Base-by-base conservation (phyloP, 331 rosid genomes). In the Rhamnella rubrinervis region DNA sequence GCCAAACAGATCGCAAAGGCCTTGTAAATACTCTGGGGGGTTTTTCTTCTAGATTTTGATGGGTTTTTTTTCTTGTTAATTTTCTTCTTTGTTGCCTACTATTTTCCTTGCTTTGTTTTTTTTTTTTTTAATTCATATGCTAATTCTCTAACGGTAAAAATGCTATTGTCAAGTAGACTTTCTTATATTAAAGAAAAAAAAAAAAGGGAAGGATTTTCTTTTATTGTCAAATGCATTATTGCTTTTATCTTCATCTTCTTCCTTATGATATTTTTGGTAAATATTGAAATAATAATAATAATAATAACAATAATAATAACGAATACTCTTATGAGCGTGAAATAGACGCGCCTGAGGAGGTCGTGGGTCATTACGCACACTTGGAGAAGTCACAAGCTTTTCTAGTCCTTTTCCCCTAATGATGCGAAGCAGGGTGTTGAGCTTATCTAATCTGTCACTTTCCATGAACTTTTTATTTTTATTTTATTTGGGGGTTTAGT, bases 401-500 rank as follows among this genome's bases (percentile, higher is more conserved):
- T 65, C 4, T 31, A 13, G 26, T 4, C 49, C 11, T 21, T 26
- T 26, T 13, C n/a, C 20, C 20, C 2, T 19, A 16, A 41, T 19
- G 10, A 19, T 5, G 6, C 20, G 66, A 39, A 28, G 50, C 46
- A 61, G 8, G 46, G 41, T 61, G 63, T 53, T 44, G 62, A 39
- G 38, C 70, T 53, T 64, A 63, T 72, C 65, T 63, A 75, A 67
- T 39, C 59, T 71, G 74, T 72, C 74, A 13, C 68, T 65, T 52
- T 71, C 82, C 18, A 41, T 65, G 52, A 40, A 59, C 6, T 20
- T 35, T 58, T 7, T 3, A 31, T 25, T 16, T 61, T 37, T 11
- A 44, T 3, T 38, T 63, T 20, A 38, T 38, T 10, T 4, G 12
- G 11, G 13, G 16, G 3, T 61, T 61, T 61, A 15, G 12, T 16